These are phyloP conservation scores for Dichotomopilus funicola DNA, from an alignment of 2,329 filamentous ascomycete genomes.

Conservation along the genomic window DNA sequence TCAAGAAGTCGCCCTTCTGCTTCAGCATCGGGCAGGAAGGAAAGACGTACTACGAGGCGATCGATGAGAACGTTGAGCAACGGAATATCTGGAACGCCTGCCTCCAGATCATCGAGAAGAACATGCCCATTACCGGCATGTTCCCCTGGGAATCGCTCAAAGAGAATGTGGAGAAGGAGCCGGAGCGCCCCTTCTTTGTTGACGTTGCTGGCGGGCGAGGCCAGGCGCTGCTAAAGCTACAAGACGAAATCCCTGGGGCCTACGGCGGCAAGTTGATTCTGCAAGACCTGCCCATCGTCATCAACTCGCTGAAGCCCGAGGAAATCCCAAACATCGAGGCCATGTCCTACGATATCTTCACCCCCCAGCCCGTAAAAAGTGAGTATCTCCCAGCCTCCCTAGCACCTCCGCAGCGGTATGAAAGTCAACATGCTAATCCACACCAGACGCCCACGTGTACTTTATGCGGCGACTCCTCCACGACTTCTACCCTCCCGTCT, in stretches of 20 bases:
- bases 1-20: constrained; percentile 27
- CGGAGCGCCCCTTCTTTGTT: constrained; percentile 27
- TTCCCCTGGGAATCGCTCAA: constrained; percentile 30
- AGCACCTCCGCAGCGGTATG: neutral
- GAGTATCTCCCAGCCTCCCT: constrained; percentile 2
- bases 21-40: constrained; percentile 17
- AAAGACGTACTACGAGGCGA: constrained; percentile 29
- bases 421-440: neutral
- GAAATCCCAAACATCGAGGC: constrained; percentile 25
- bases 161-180: constrained; percentile 26
- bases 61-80: constrained; percentile 27
- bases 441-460: constrained; percentile 29
- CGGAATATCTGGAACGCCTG: constrained; percentile 31
- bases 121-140: constrained; percentile 32
- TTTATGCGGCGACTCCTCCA: constrained; percentile 31
- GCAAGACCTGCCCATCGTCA: constrained; percentile 31
- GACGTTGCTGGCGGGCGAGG: constrained; percentile 30
- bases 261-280: constrained; percentile 27
- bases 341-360: constrained; percentile 26
- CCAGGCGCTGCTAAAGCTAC: constrained; percentile 28
- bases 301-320: constrained; percentile 25
- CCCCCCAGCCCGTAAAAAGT: constrained; percentile 25
- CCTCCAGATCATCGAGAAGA: constrained; percentile 28
- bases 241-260: constrained; percentile 22
- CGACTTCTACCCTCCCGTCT: constrained; percentile 28